A percentile compares a stretch with the other conserved stretches of the same genome.
phyloP scores from a whole-genome alignment of 164 flowering plant genomes.

The Amborella trichopoda region DNA sequence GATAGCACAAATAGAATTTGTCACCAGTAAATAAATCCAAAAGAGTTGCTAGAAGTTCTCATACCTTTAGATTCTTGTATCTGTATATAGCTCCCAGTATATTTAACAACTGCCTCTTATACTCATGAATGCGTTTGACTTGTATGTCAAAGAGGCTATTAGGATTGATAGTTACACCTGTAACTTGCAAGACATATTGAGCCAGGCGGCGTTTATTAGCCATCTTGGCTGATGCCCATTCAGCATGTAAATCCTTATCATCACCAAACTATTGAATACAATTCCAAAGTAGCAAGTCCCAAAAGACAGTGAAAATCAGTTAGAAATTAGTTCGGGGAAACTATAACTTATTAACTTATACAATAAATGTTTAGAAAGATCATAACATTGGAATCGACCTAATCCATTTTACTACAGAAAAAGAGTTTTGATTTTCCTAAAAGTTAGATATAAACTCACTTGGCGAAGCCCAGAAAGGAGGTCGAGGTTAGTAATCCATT shows the following conservation, averaged over 20 bases:
- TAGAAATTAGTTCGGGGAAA: neutral
- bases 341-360: no score
- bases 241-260: conserved; percentile 56
- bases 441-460: conserved; percentile 29
- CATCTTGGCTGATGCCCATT: conserved; percentile 95
- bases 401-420: no score
- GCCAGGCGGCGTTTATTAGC: conserved; percentile 81
- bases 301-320: neutral
- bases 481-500: conserved; percentile 85
- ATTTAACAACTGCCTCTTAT: conserved; percentile 88
- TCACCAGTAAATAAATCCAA: no score
- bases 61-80: conserved; percentile 94
- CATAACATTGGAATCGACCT: no score
- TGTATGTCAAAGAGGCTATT: conserved; percentile 91
- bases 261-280: conserved; percentile 65
- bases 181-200: conserved; percentile 57
- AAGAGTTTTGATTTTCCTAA: no score
- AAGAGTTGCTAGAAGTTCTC: no score
- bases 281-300: neutral
- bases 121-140: conserved; percentile 96
- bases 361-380: no score
- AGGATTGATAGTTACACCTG: conserved; percentile 74
- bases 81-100: conserved; percentile 77
- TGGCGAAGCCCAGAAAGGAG: conserved; percentile 60
- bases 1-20: no score